Evolutionary conservation across 169 alveolate species (phyloP).

Genomic region (Besnoitia besnoiti): DNA sequence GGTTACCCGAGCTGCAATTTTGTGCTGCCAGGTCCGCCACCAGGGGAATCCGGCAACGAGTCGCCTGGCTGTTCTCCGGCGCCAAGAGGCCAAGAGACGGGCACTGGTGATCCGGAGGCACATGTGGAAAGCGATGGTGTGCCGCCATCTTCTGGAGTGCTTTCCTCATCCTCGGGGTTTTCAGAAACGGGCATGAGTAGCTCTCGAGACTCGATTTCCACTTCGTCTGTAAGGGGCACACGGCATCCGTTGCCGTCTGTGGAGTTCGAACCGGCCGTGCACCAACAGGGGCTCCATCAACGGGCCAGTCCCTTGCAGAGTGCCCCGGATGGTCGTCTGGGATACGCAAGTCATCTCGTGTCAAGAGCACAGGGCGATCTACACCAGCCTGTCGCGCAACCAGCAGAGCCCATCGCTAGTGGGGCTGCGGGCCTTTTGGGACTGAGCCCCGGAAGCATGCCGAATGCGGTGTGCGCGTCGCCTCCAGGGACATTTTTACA

Average conservation of each 20-base stretch:
- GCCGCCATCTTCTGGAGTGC: background rate
- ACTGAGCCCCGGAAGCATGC: background rate
- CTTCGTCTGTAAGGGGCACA: background rate
- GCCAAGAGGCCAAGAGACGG: background rate
- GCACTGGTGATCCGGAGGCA: background rate
- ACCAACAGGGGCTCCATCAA: background rate
- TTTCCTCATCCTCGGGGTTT: background rate
- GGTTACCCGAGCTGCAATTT: background rate
- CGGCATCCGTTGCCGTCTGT: background rate
- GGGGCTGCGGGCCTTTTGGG: background rate
- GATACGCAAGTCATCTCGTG: background rate
- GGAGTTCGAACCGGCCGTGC: background rate
- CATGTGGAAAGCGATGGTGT: background rate
- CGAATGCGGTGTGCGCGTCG: background rate
- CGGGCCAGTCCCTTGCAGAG: background rate
- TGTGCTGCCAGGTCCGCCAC: background rate
- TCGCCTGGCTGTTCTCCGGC: background rate
- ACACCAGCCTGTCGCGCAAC: background rate
- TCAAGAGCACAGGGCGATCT: background rate
- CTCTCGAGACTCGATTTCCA: background rate
- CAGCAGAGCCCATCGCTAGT: background rate
- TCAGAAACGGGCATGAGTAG: background rate
- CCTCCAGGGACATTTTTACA: background rate
- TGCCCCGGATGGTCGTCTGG: background rate
- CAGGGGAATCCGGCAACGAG: background rate